Percentiles rank a stretch among this genome's conserved stretches.
These are phyloP conservation scores for Globisporangium perplexum DNA, from an alignment of 352 stramenopile genomes.

Conservation along the genomic window DNA sequence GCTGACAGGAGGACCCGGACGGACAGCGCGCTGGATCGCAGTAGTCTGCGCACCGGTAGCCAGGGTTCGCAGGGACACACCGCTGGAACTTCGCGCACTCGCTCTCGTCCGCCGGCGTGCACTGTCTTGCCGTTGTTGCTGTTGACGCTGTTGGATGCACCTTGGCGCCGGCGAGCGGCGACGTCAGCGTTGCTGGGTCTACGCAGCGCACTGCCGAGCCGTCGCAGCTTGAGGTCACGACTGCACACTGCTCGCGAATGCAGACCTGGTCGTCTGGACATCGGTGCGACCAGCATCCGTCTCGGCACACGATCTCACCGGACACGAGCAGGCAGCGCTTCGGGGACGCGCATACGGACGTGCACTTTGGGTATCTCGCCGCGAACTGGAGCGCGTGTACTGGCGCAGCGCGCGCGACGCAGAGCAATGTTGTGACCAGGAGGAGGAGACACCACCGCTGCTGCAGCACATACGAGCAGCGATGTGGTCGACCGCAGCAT, in stretches of 20 bases:
- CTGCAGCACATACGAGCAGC: not conserved
- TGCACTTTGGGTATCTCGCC: not conserved
- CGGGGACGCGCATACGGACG: not conserved
- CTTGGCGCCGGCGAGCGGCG: not conserved
- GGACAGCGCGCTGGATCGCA: slow-evolving; percentile 5
- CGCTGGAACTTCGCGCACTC: not conserved
- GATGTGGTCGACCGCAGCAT: not conserved
- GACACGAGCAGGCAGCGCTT: slow-evolving; percentile 2
- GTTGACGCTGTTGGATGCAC: not conserved
- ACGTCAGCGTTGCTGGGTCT: not conserved
- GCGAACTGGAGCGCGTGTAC: not conserved
- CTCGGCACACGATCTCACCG: not conserved
- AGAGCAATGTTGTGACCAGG: not conserved
- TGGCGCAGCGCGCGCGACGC: not conserved
- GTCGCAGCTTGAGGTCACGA: not conserved
- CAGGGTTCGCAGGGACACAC: not conserved
- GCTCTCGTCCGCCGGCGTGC: not conserved
- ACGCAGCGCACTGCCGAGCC: not conserved
- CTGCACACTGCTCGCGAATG: not conserved
- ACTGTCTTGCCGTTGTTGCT: not conserved
- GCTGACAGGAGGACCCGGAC: not conserved
- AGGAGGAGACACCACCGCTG: not conserved
- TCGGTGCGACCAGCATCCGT: not conserved
- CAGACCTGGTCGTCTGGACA: not conserved
- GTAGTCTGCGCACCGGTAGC: slow-evolving; percentile 2